These are phyloP conservation scores for Tirmania nivea DNA, from an alignment of 495 filamentous ascomycete genomes.

Conservation along the genomic window DNA sequence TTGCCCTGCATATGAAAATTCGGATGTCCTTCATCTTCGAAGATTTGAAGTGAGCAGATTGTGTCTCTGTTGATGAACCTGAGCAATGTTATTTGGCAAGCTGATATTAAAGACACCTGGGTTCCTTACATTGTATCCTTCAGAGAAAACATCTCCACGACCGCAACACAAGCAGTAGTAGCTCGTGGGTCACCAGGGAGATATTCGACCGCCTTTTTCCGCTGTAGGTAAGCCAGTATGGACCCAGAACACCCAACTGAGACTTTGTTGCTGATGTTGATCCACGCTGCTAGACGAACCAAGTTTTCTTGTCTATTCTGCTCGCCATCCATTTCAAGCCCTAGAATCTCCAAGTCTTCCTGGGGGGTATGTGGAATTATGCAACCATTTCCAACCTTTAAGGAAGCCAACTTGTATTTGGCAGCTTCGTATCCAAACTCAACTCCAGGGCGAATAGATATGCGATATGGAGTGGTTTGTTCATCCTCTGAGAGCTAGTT, in stretches of 20 bases:
- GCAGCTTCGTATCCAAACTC: slow-evolving; percentile 58
- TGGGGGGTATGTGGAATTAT: slow-evolving; percentile 37
- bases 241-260: slow-evolving; percentile 72
- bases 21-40: slow-evolving; percentile 67
- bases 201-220: slow-evolving; percentile 39
- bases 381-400: slow-evolving; percentile 29
- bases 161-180: slow-evolving; percentile 32
- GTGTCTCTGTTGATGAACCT: slow-evolving; percentile 69
- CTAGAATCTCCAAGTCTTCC: slow-evolving; percentile 21
- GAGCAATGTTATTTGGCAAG: slow-evolving; percentile 2
- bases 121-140: slow-evolving; percentile 44
- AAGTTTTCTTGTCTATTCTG: slow-evolving; percentile 38
- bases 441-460: slow-evolving; percentile 34
- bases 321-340: slow-evolving; percentile 8
- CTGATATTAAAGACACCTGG: not conserved
- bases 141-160: slow-evolving; percentile 58
- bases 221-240: slow-evolving; percentile 55
- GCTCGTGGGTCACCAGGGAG: slow-evolving; percentile 31
- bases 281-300: slow-evolving; percentile 44
- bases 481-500: slow-evolving; percentile 2
- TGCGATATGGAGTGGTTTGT: slow-evolving; percentile 9
- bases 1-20: slow-evolving; percentile 66
- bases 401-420: slow-evolving; percentile 40
- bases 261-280: slow-evolving; percentile 58
- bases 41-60: slow-evolving; percentile 61